Evolutionary conservation across 1,284 basidiomycete genomes (phyloP).

Genomic region (Rhodotorula sp.): DNA sequence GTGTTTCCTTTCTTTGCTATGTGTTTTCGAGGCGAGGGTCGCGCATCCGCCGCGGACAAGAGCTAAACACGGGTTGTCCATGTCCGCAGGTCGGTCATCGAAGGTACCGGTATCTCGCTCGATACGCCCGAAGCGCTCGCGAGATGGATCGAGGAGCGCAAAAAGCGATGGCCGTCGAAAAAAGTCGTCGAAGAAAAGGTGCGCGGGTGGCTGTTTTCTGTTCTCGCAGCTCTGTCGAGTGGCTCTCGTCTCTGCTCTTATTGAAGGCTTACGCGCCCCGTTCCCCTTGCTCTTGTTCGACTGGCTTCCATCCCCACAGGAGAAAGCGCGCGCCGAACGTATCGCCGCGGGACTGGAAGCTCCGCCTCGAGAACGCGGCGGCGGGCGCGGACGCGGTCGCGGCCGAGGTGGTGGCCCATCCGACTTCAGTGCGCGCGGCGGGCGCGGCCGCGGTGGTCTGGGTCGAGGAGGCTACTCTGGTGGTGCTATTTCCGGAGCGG

Average conservation of each 20-base stretch:
- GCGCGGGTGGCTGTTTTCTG: too few species aligned
- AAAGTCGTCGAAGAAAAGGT: slow-evolving; percentile 69
- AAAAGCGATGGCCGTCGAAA: slow-evolving; percentile 73
- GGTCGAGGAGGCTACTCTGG: slow-evolving; percentile 29
- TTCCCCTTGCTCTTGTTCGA: too few species aligned
- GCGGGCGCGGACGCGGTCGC: slow-evolving; percentile 42
- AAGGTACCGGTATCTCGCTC: slow-evolving; percentile 72
- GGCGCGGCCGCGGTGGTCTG: slow-evolving; percentile 43
- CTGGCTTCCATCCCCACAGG: too few species aligned
- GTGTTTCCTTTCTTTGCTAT: background rate
- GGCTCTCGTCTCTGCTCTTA: too few species aligned
- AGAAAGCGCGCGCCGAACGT: slow-evolving; percentile 71
- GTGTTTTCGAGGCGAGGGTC: too few species aligned
- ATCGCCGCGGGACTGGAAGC: slow-evolving; percentile 58
- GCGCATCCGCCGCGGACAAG: background rate
- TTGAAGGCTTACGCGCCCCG: too few species aligned
- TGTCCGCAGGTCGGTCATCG: slow-evolving; percentile 54
- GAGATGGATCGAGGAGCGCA: slow-evolving; percentile 82
- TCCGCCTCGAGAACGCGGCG: slow-evolving; percentile 19
- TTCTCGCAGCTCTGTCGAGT: too few species aligned
- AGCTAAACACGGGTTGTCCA: background rate
- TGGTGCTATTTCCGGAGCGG: too few species aligned
- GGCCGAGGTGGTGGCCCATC: slow-evolving; percentile 38
- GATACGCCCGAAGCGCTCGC: slow-evolving; percentile 77
- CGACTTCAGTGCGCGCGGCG: slow-evolving; percentile 12